These are phyloP conservation scores for Anthracocystis panici-leucophaei DNA, from an alignment of 1,284 basidiomycete species.

Conservation along the genomic window DNA sequence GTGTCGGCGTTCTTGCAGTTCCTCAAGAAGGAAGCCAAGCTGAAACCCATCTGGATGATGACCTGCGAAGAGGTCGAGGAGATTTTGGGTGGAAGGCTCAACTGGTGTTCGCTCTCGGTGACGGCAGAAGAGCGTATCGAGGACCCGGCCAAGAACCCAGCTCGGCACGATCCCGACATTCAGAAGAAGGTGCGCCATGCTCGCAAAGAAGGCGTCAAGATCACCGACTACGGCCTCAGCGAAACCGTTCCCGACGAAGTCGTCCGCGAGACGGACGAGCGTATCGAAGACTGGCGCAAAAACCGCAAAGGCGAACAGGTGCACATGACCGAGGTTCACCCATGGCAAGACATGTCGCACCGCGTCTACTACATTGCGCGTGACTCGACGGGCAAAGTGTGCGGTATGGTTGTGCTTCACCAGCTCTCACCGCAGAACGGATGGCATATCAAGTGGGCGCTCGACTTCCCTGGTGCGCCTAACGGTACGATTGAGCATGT, in stretches of 20 bases:
- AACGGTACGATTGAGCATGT: constrained; percentile 73
- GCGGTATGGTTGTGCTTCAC: constrained; percentile 74
- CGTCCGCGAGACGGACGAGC: constrained; percentile 70
- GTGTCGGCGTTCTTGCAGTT: constrained; percentile 71
- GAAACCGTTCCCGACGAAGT: constrained; percentile 71
- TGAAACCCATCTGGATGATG: constrained; percentile 75
- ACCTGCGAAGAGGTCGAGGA: constrained; percentile 72
- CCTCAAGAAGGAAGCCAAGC: constrained; percentile 69
- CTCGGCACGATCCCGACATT: constrained; percentile 72
- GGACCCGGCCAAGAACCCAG: constrained; percentile 71
- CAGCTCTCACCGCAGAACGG: constrained; percentile 74
- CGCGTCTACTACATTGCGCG: constrained; percentile 74
- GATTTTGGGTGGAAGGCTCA: constrained; percentile 72
- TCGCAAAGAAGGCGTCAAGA: constrained; percentile 73
- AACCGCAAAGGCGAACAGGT: constrained; percentile 74
- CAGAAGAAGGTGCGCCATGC: constrained; percentile 73
- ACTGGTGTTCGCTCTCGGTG: constrained; percentile 74
- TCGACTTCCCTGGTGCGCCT: constrained; percentile 75
- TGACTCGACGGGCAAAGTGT: constrained; percentile 71
- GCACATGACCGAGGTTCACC: constrained; percentile 74
- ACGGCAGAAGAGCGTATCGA: constrained; percentile 75
- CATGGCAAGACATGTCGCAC: constrained; percentile 74
- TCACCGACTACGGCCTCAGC: constrained; percentile 66
- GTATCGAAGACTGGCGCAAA: constrained; percentile 73
- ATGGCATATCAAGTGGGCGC: constrained; percentile 76